Conservation (phyloP, 1,284 basidiomycete genomes). For the Retiboletus flavoniger region DNA sequence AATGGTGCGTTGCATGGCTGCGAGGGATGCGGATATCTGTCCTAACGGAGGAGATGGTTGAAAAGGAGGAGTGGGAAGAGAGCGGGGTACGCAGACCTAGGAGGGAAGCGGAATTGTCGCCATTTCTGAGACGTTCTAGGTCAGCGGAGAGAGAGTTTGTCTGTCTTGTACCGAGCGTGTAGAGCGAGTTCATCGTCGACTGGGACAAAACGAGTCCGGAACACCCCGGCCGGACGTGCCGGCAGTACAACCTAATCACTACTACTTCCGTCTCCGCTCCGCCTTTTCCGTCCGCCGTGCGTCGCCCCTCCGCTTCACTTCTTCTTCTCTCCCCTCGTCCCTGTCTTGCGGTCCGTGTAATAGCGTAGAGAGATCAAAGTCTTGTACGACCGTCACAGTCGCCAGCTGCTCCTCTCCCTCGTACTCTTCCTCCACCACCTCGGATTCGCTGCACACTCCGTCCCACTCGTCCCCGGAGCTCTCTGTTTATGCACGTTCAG, state of each 20-base stretch:
- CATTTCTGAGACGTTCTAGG: conserved; percentile 75
- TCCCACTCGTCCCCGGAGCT: conserved; percentile 43
- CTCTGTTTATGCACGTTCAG: conserved; percentile 24
- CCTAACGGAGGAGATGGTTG: conserved; percentile 51
- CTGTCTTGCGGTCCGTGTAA: conserved; percentile 44
- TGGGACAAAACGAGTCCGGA: conserved; percentile 1
- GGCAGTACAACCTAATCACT: conserved; percentile 19
- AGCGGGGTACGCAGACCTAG: conserved; percentile 56
- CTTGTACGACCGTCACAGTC: conserved; percentile 79
- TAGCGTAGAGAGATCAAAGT: conserved; percentile 67
- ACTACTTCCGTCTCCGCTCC: conserved; percentile 43
- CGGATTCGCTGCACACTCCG: conserved; percentile 30
- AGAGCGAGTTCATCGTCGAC: conserved; percentile 82
- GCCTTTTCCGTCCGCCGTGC: conserved; percentile 66
- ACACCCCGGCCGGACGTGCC: conserved; percentile 16
- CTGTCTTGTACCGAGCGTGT: conserved; percentile 90
- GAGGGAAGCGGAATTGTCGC: conserved; percentile 76
- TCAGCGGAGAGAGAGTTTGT: conserved; percentile 86
- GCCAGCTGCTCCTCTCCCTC: conserved; percentile 76
- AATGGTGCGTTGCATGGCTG: conserved; percentile 89
- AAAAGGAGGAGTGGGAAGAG: neutral
- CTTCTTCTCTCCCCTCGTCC: conserved; percentile 1
- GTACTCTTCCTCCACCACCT: conserved; percentile 59
- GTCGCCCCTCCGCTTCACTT: conserved; percentile 3
- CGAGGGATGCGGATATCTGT: conserved; percentile 90